A percentile compares a stretch with the other conserved stretches of the same genome.
phyloP scores from a whole-genome alignment of 495 filamentous ascomycete species.

The Evernia prunastri region DNA sequence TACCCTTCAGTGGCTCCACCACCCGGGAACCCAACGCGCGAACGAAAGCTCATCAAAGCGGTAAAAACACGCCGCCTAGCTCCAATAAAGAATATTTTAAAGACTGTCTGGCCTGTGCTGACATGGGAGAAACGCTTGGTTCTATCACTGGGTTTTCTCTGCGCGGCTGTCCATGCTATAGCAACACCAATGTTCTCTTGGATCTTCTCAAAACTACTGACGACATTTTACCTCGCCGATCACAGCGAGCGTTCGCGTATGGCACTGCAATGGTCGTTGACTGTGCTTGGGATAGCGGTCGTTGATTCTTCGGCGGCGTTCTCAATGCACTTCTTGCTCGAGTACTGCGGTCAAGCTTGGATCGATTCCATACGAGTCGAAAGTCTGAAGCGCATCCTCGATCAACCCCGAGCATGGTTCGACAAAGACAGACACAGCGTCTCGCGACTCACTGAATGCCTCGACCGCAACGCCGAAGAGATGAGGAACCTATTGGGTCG shows the following conservation, averaged over 20 bases:
- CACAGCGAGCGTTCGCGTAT: slow-evolving; percentile 36
- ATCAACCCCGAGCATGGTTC: slow-evolving; percentile 82
- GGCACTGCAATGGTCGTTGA: slow-evolving; percentile 60
- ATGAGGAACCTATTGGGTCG: slow-evolving; percentile 75
- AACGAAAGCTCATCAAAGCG: background rate
- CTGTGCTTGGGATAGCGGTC: slow-evolving; percentile 61
- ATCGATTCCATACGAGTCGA: slow-evolving; percentile 62
- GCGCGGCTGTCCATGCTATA: slow-evolving; percentile 57
- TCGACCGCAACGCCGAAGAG: slow-evolving; percentile 82
- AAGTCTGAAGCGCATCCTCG: slow-evolving; percentile 63
- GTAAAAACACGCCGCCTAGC: slow-evolving; percentile 4
- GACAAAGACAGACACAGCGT: slow-evolving; percentile 61
- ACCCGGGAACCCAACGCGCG: background rate
- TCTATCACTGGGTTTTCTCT: slow-evolving; percentile 54
- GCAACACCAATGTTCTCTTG: slow-evolving; percentile 73
- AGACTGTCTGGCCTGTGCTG: slow-evolving; percentile 67
- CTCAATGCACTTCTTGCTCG: slow-evolving; percentile 61
- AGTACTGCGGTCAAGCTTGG: slow-evolving; percentile 71
- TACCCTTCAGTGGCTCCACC: background rate
- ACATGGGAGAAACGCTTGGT: slow-evolving; percentile 42
- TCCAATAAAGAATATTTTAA: slow-evolving; percentile 55
- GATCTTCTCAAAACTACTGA: slow-evolving; percentile 67
- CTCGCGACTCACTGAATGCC: slow-evolving; percentile 55
- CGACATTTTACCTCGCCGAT: slow-evolving; percentile 53
- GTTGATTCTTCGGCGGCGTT: slow-evolving; percentile 60